Evolutionary conservation across 331 rosid species (phyloP).

Genomic region (Phaseolus coccineus): DNA sequence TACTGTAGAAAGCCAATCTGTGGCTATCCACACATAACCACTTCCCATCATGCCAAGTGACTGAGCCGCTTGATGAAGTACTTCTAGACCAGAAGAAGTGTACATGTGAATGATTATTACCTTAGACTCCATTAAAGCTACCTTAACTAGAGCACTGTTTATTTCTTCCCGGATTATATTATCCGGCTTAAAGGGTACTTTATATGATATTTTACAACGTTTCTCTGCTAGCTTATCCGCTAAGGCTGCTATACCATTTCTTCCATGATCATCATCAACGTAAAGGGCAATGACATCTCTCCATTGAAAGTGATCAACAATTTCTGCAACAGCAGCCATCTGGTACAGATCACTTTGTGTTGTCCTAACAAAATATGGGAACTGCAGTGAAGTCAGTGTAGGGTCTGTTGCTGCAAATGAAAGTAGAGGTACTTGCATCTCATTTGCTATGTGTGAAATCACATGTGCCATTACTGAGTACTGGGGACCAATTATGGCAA

Average conservation of each 20-base stretch:
- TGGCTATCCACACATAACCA: conserved; percentile 89
- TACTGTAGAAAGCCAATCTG: conserved; percentile 59
- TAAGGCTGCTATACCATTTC: not conserved
- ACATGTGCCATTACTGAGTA: conserved; percentile 78
- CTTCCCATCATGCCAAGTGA: conserved; percentile 68
- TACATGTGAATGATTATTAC: conserved; percentile 70
- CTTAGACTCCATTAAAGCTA: conserved; percentile 68
- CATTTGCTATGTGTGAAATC: conserved; percentile 69
- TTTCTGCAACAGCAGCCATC: conserved; percentile 51
- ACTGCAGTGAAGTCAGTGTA: conserved; percentile 71
- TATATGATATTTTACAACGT: not conserved
- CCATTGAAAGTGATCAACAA: conserved; percentile 1
- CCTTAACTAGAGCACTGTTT: conserved; percentile 56
- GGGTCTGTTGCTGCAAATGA: conserved; percentile 90
- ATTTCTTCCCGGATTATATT: not conserved
- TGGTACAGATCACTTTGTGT: conserved; percentile 71
- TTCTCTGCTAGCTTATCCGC: not conserved
- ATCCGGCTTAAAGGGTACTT: not conserved
- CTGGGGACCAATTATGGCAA: conserved; percentile 81
- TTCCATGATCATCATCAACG: conserved; percentile 1
- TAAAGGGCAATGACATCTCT: conserved; percentile 1
- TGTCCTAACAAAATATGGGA: conserved; percentile 76
- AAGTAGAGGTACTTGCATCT: conserved; percentile 73
- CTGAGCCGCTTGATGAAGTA: conserved; percentile 47
- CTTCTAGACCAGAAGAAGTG: conserved; percentile 56